Percentiles rank a stretch among this genome's conserved stretches.
Evolutionary conservation across 192 early-diverging fungal genomes (phyloP).

Genomic region (Funneliformis geosporum): DNA sequence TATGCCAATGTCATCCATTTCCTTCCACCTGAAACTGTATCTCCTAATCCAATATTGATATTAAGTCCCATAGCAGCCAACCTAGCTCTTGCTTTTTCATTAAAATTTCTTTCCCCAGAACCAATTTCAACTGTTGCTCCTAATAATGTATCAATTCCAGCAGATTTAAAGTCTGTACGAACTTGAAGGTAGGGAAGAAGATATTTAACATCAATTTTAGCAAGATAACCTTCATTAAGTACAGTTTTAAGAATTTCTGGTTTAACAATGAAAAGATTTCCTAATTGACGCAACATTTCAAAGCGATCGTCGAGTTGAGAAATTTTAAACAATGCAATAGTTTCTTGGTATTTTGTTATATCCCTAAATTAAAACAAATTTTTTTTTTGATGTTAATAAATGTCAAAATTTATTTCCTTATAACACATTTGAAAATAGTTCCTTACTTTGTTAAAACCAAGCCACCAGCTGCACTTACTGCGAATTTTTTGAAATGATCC

Average conservation of each 20-base stretch:
- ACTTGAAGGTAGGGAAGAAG: slow-evolving; percentile 87
- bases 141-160: slow-evolving; percentile 58
- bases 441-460: slow-evolving; percentile 82
- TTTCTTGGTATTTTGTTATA: slow-evolving; percentile 91
- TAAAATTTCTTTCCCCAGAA: slow-evolving; percentile 20
- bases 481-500: slow-evolving; percentile 91
- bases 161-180: slow-evolving; percentile 81
- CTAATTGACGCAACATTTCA: slow-evolving; percentile 87
- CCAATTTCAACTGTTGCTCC: slow-evolving; percentile 37
- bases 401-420: slow-evolving; percentile 1
- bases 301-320: slow-evolving; percentile 80
- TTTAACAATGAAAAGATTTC: slow-evolving; percentile 91
- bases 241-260: slow-evolving; percentile 88
- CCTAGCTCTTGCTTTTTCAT: slow-evolving; percentile 31
- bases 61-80: slow-evolving; percentile 26
- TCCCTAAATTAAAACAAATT: slow-evolving; percentile 57
- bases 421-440: background rate
- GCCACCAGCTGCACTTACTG: slow-evolving; percentile 83
- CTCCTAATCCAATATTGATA: background rate
- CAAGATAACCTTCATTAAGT: slow-evolving; percentile 82
- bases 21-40: background rate
- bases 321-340: slow-evolving; percentile 73
- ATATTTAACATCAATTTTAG: slow-evolving; percentile 73
- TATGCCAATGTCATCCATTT: background rate
- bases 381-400: background rate